Percentiles rank a stretch among this genome's conserved stretches.
phyloP scores from a whole-genome alignment of 768 basidiomycete genomes.

The Amyloporia xantha region DNA sequence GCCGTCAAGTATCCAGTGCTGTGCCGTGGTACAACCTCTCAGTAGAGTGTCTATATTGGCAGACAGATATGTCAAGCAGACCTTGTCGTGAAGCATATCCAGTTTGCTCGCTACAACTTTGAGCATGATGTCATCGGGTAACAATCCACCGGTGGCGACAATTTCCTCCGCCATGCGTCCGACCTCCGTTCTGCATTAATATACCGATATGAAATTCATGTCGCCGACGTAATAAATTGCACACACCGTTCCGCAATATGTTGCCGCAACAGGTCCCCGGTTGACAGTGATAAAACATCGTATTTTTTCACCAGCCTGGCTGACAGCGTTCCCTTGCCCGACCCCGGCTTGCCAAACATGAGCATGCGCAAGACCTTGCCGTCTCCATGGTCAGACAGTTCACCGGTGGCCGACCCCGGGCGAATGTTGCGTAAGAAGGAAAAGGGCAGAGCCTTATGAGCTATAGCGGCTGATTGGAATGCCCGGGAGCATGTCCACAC shows the following conservation, averaged over 20 bases:
- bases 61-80: constrained; percentile 22
- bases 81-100: constrained; percentile 58
- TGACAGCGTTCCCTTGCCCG: constrained; percentile 82
- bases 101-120: constrained; percentile 70
- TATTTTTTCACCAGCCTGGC: constrained; percentile 73
- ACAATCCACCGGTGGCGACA: constrained; percentile 69
- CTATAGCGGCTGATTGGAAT: constrained; percentile 25
- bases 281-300: constrained; percentile 70
- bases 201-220: background rate
- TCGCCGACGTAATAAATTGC: background rate
- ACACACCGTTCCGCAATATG: constrained; percentile 66
- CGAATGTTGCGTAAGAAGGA: constrained; percentile 37
- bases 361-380: constrained; percentile 49
- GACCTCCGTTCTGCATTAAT: constrained; percentile 49
- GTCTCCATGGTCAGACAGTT: constrained; percentile 1
- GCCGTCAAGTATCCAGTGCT: constrained; percentile 93
- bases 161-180: constrained; percentile 71
- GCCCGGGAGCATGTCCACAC: constrained; percentile 9
- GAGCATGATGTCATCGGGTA: constrained; percentile 78
- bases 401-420: constrained; percentile 18
- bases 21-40: constrained; percentile 2
- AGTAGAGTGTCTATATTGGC: background rate
- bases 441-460: constrained; percentile 39
- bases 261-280: constrained; percentile 80
- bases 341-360: constrained; percentile 77